Conservation (phyloP, 805 yeast genomes). For the Myxozyma mucilagina region DNA sequence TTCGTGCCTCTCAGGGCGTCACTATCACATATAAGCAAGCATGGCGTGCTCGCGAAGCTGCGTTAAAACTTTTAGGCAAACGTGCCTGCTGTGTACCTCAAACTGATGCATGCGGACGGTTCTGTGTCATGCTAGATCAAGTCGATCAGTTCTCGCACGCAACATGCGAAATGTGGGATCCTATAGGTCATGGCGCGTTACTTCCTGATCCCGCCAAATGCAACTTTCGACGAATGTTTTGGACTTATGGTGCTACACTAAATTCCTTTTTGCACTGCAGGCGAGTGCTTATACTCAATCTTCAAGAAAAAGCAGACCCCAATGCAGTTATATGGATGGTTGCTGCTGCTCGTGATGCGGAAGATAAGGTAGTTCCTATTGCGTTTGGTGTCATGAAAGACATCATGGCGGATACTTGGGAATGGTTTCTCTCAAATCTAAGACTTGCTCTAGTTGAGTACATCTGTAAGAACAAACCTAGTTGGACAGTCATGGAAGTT, state of each 20-base stretch:
- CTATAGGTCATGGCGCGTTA: constrained; percentile 20
- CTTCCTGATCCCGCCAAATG: constrained; percentile 19
- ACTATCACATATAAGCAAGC: constrained; percentile 27
- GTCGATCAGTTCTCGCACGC: constrained; percentile 11
- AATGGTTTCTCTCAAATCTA: constrained; percentile 14
- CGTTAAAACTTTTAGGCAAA: constrained; percentile 1
- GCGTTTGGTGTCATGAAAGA: constrained; percentile 14
- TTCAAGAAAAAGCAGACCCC: not conserved
- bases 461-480: not conserved
- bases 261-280: constrained; percentile 13
- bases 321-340: constrained; percentile 2
- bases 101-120: constrained; percentile 1
- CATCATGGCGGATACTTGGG: constrained; percentile 3
- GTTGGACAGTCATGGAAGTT: constrained; percentile 4
- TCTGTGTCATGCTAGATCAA: not conserved
- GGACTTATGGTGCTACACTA: constrained; percentile 14
- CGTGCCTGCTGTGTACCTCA: constrained; percentile 11
- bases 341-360: constrained; percentile 22
- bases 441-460: constrained; percentile 7
- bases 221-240: constrained; percentile 18
- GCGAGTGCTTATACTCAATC: constrained; percentile 15
- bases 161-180: constrained; percentile 13
- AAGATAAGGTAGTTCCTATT: constrained; percentile 10
- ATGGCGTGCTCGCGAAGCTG: constrained; percentile 28
- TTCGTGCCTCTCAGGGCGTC: constrained; percentile 8